Base-by-base conservation (phyloP, 257 asterid species). In the Solanum pimpinellifolium region DNA sequence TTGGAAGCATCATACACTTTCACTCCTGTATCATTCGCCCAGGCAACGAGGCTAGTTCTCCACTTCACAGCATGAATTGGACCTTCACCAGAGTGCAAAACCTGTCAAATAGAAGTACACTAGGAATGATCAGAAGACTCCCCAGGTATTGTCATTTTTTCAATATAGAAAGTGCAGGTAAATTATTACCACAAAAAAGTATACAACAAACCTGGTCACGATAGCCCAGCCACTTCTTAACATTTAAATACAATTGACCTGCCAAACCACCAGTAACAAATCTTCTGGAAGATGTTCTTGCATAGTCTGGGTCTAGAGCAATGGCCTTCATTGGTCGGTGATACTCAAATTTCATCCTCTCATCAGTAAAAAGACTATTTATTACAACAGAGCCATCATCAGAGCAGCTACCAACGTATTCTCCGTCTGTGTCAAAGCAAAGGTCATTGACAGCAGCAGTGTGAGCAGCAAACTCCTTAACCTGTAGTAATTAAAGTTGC, bases 201-300 rank as follows among this genome's bases (percentile, higher is more conserved):
- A 91, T 65, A 90, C 75, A 90, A 72, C 85, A 89, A 91, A 97
- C 99, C 99, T 97, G 98, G 92, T 97, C 99, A 76, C 96, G 93
- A 76, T 93, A 94, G 90, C 99, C 99, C 84, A 94, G 89, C 99
- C 99, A 97, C 89, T 93, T 96, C 94, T 96, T 97, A 92, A 89
- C 91, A 85, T 96, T 96, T 86, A 93, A 93, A 91, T 92, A 94
- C 87, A 97, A 92, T 88, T 93, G 94, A 88, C 99, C 99, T 77
- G 98, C 98, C 91, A 97, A 92, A 92, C 99, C 99, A 90, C 99
- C 99, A 75, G 99, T 89, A 72, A 94, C 98, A 91, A 96, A 97
- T 93, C 99, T 93, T 90, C 97, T 93, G 70, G 98, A 96, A 60
- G 99, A 93, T 90, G 94, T 95, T 88, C 96, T 94, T 85, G 92